phyloP scores from a whole-genome alignment of 768 basidiomycete genomes.

The Lanmaoa rubissima region DNA sequence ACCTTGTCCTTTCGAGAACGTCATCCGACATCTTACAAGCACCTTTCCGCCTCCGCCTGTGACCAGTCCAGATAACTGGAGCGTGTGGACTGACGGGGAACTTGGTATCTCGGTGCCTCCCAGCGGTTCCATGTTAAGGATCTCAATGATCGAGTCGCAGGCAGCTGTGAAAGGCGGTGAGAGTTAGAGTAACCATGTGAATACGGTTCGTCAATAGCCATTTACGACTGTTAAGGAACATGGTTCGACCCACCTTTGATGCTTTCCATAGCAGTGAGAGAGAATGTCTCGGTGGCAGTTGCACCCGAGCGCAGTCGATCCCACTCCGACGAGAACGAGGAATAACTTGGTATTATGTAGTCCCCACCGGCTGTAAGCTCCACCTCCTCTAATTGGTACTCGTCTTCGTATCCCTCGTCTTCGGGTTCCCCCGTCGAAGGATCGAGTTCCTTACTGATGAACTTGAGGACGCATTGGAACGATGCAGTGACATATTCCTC shows the following conservation, averaged over 20 bases:
- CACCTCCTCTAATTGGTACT: slow-evolving; percentile 95
- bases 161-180: slow-evolving; percentile 58
- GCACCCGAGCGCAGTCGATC: slow-evolving; percentile 80
- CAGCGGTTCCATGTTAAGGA: slow-evolving; percentile 95
- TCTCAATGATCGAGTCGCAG: slow-evolving; percentile 93
- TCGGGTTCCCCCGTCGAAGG: slow-evolving; percentile 94
- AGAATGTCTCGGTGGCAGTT: slow-evolving; percentile 88
- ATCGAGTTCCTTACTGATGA: slow-evolving; percentile 96
- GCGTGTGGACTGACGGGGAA: slow-evolving; percentile 86
- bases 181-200: slow-evolving; percentile 11
- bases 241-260: slow-evolving; percentile 71
- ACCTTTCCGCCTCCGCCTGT: slow-evolving; percentile 95
- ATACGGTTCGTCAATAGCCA: slow-evolving; percentile 17
- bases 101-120: slow-evolving; percentile 86
- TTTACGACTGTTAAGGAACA: slow-evolving; percentile 4
- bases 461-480: slow-evolving; percentile 90
- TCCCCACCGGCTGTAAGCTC: slow-evolving; percentile 91
- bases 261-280: slow-evolving; percentile 87
- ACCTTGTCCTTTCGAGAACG: slow-evolving; percentile 83
- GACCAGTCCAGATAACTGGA: slow-evolving; percentile 90
- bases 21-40: slow-evolving; percentile 93
- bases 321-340: slow-evolving; percentile 93
- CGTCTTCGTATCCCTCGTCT: slow-evolving; percentile 98
- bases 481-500: slow-evolving; percentile 77
- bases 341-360: slow-evolving; percentile 95